Percentiles rank a stretch among this genome's conserved stretches.
These are phyloP conservation scores for Penicillium sp. DNA, from an alignment of 2,329 filamentous ascomycete species.

Conservation along the genomic window DNA sequence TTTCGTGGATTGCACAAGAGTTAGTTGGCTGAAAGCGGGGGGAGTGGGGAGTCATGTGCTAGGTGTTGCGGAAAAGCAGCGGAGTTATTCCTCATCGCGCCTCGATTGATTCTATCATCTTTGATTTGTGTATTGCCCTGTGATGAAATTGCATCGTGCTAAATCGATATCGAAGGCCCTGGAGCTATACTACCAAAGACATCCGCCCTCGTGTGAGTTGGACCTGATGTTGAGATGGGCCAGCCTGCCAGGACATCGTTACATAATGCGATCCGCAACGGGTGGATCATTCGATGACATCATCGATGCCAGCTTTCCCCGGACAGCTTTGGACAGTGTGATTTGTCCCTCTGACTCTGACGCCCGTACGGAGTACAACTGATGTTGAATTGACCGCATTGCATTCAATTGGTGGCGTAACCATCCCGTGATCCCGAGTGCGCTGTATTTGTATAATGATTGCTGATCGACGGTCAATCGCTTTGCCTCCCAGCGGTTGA, in stretches of 20 bases:
- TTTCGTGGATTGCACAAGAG: no score
- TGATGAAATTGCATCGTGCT: no score
- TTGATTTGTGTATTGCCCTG: no score
- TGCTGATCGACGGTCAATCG: not conserved
- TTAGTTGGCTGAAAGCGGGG: no score
- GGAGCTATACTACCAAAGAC: no score
- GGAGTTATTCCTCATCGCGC: no score
- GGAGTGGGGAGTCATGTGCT: no score
- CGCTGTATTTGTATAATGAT: not conserved
- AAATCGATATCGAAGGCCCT: no score
- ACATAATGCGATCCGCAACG: not conserved
- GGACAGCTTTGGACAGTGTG: not conserved
- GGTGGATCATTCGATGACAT: constrained; percentile 3
- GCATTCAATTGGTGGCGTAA: constrained; percentile 1
- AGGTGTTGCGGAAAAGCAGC: no score
- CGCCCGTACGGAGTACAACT: not conserved
- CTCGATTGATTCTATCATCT: no score
- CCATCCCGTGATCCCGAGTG: not conserved
- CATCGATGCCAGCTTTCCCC: constrained; percentile 13
- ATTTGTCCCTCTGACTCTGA: not conserved
- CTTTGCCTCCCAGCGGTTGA: not conserved
- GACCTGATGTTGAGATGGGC: no score
- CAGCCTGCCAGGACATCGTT: not conserved
- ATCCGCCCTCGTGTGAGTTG: no score
- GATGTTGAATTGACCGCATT: not conserved